These are phyloP conservation scores for Trichoderma virens DNA, from an alignment of 495 filamentous ascomycete species.

Conservation along the genomic window DNA sequence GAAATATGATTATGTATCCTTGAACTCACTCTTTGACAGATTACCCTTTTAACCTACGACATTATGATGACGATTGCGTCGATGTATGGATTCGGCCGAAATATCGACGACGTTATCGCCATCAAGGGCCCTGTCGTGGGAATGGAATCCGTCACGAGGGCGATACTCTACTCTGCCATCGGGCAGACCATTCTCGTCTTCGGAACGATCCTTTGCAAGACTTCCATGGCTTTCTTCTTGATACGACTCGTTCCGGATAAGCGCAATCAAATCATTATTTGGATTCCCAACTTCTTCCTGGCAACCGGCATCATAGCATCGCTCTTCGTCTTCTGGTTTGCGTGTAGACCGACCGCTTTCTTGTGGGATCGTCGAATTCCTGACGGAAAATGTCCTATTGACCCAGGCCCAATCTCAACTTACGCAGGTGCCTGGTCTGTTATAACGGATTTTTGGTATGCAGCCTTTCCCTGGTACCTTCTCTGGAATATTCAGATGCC, in stretches of 20 bases:
- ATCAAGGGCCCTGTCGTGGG: constrained; percentile 17
- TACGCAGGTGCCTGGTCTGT: constrained; percentile 9
- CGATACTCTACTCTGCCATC: constrained; percentile 18
- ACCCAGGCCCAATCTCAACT: background rate
- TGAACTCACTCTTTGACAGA: background rate
- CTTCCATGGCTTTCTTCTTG: constrained; percentile 33
- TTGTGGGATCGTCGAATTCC: background rate
- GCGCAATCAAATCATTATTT: background rate
- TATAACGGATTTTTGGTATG: constrained; percentile 39
- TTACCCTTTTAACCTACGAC: constrained; percentile 14
- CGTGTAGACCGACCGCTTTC: background rate
- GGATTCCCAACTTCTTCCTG: background rate
- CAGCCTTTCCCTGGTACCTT: constrained; percentile 38
- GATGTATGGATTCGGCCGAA: constrained; percentile 27
- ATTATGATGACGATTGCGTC: constrained; percentile 12
- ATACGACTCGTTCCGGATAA: constrained; percentile 25
- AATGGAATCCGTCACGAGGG: constrained; percentile 26
- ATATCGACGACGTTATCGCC: constrained; percentile 20
- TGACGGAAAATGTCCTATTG: background rate
- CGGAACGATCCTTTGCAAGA: constrained; percentile 32
- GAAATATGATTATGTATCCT: background rate
- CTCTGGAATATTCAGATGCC: constrained; percentile 43
- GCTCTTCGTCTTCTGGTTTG: constrained; percentile 3
- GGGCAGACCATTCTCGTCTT: constrained; percentile 32
- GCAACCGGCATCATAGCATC: background rate